Percentiles rank a stretch among this genome's conserved stretches.
Evolutionary conservation across 768 basidiomycete genomes (phyloP).

Genomic region (Panaeolus papilionaceus): DNA sequence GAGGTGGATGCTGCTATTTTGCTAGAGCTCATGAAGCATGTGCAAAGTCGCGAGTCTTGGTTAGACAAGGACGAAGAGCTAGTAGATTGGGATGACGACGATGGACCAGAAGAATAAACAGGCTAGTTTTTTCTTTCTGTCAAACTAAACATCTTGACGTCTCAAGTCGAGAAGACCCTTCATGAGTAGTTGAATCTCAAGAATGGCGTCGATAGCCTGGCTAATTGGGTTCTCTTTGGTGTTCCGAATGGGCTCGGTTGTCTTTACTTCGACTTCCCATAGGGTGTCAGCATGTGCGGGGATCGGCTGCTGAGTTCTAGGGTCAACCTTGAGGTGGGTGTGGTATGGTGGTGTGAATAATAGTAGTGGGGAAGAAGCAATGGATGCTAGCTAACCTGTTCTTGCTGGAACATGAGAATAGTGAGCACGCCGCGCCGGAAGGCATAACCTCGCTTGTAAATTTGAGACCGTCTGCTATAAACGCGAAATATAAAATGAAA

Average conservation of each 20-base stretch:
- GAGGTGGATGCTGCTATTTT: constrained; percentile 48
- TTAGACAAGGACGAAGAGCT: constrained; percentile 46
- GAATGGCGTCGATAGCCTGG: constrained; percentile 72
- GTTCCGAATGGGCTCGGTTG: constrained; percentile 78
- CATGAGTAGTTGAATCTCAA: constrained; percentile 85
- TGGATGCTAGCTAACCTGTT: constrained; percentile 56
- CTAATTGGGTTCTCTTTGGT: constrained; percentile 80
- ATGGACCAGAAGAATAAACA: constrained; percentile 28
- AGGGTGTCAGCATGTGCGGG: constrained; percentile 81
- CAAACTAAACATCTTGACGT: constrained; percentile 65
- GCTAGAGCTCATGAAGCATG: constrained; percentile 48
- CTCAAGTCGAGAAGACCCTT: constrained; percentile 82
- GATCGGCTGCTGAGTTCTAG: constrained; percentile 75
- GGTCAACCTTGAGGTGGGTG: constrained; percentile 59
- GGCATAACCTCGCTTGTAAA: constrained; percentile 82
- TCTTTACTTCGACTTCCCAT: constrained; percentile 91
- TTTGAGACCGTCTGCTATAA: constrained; percentile 67
- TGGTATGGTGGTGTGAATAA: background rate
- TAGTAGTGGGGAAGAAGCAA: constrained; percentile 15
- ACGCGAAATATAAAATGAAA: background rate
- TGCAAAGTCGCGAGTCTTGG: constrained; percentile 34
- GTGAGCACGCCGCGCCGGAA: constrained; percentile 74
- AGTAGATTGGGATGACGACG: constrained; percentile 59
- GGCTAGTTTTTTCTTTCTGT: background rate
- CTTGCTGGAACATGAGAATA: constrained; percentile 87